phyloP scores from a whole-genome alignment of 1,139 yeast genomes.

The Saccharomycopsis crataegensis region DNA sequence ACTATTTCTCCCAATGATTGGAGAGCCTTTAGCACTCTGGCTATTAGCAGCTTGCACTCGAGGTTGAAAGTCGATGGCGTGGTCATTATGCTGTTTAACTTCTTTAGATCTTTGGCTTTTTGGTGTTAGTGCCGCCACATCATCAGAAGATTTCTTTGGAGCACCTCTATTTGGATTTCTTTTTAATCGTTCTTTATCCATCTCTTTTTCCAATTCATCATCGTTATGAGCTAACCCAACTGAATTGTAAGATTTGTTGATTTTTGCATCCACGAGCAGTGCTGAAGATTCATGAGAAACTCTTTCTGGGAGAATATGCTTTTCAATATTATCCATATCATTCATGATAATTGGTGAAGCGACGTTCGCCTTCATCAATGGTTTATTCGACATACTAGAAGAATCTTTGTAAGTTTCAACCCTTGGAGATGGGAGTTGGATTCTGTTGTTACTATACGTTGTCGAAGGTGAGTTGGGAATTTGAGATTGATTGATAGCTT shows the following conservation, averaged over 20 bases:
- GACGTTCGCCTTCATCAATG: too few species aligned
- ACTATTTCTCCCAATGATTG: slow-evolving; percentile 2
- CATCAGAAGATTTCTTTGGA: not conserved
- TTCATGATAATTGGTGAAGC: too few species aligned
- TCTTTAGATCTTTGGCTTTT: slow-evolving; percentile 1
- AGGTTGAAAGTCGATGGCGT: not conserved
- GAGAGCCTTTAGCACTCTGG: slow-evolving; percentile 6
- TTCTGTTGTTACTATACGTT: slow-evolving; percentile 16
- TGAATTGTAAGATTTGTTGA: slow-evolving; percentile 8
- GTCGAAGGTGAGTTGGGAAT: slow-evolving; percentile 17
- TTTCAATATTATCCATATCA: not conserved
- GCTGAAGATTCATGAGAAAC: not conserved
- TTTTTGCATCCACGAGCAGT: not conserved
- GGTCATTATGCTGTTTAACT: not conserved
- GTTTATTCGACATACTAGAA: not conserved
- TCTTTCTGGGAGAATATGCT: slow-evolving; percentile 8
- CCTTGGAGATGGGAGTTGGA: slow-evolving; percentile 18
- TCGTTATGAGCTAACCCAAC: not conserved
- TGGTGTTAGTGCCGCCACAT: not conserved
- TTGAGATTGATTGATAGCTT: not conserved
- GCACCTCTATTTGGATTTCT: slow-evolving; percentile 10
- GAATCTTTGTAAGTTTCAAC: not conserved
- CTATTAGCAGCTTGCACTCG: not conserved
- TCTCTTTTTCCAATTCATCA: slow-evolving; percentile 3
- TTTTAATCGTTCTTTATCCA: not conserved